Evolutionary conservation across 768 basidiomycete species (phyloP), one percentile per base, ranked within the genome.

Genomic region (Ramaria sp.): DNA sequence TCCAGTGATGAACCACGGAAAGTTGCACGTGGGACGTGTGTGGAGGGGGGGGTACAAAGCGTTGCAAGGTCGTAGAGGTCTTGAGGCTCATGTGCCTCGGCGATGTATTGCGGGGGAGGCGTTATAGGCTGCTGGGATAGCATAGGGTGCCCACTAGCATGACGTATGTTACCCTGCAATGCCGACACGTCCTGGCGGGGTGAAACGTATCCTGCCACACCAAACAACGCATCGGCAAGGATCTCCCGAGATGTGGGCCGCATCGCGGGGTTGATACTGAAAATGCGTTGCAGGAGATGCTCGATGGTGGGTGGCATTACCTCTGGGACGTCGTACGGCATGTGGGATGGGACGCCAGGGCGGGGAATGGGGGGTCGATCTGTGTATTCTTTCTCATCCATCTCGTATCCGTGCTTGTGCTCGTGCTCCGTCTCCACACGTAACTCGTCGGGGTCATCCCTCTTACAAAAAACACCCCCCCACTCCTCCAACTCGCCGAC

Each of bases 401-500:
- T 17, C 24, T 49, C 27, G 46, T 2, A 27, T 27, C 27, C 27
- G 13, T 20, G 31, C 49, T 7, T n/a, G 49, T n/a, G 5, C 49
- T 7, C 3, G n/a, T 51, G n/a, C 13, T 7, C 15, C 2, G 2
- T 30, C 5, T 24, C 31, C 17, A n/a, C 17, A 24, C 3, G 7
- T 3, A 20, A 30, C n/a, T 17, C 24, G 9, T 51, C 24, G 30
- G 7, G 6, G 27, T 27, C 27, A 33, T 22, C 34, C 4, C 27
- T 13, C 15, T 52, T 12, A 3, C 15, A 6, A 37, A 37, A 37
- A 52, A 34, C 34, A n/a, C 7, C 3, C 51, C 17, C 19, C 15
- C 51, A 52, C 13, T 52, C 33, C 19, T 52, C 51, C 48, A 52
- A 39, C 24, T 34, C 33, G 7, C 97, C 96, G 69, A 97, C 94